Conservation (phyloP, 2,329 filamentous ascomycete species). For the Trichoderma arundinaceum region DNA sequence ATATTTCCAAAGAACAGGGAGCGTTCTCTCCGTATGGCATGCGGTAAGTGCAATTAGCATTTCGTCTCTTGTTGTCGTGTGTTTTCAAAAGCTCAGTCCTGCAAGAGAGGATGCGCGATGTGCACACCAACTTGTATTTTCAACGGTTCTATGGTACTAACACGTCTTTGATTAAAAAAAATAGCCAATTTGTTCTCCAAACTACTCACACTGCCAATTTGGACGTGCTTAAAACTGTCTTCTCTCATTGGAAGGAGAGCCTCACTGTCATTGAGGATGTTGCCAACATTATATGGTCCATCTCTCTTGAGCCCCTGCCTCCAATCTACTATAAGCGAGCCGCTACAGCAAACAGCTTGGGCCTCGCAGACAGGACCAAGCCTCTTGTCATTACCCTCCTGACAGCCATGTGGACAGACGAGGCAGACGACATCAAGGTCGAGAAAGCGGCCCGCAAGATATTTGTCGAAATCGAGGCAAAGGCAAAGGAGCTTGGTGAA, state of each 20-base stretch:
- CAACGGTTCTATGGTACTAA: not conserved
- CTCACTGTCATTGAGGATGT: conserved; percentile 3
- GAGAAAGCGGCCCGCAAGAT: conserved; percentile 16
- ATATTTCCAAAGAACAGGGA: conserved; percentile 10
- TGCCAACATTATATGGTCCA: conserved; percentile 19
- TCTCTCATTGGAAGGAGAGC: conserved; percentile 5
- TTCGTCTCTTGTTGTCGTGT: not conserved
- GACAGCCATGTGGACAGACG: conserved; percentile 15
- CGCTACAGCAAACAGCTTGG: conserved; percentile 7
- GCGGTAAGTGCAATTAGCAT: not conserved
- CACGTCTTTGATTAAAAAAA: not conserved
- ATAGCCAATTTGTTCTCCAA: conserved; percentile 1
- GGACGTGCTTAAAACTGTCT: not conserved
- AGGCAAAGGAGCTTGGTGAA: conserved; percentile 19
- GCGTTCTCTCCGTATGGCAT: conserved; percentile 5
- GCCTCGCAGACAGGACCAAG: not conserved
- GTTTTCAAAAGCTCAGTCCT: not conserved
- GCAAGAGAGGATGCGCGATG: not conserved
- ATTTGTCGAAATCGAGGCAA: conserved; percentile 8
- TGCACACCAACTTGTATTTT: no score
- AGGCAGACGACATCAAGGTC: conserved; percentile 16
- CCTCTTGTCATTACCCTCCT: conserved; percentile 8
- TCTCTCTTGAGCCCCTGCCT: conserved; percentile 16
- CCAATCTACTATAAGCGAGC: conserved; percentile 3
- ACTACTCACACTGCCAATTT: not conserved